Base-by-base conservation (phyloP, 352 stramenopile genomes). In the Phytophthora pinifolia region DNA sequence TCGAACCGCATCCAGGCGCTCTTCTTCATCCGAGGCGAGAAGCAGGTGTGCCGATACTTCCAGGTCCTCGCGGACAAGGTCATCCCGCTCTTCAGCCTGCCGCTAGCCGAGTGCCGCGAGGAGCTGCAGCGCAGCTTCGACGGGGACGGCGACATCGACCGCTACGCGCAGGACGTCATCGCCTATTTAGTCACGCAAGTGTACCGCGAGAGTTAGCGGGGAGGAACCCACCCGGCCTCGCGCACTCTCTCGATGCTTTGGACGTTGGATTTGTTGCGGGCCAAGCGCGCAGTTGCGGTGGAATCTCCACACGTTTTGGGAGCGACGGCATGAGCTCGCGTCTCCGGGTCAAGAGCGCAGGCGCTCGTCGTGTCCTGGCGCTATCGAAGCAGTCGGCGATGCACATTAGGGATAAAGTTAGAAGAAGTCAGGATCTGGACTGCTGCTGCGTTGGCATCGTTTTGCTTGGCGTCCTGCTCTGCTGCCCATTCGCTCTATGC, bases 11-110 rank as follows among this genome's bases (percentile, higher is more conserved):
- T 92, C 51, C 84, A 96, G 47, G 84, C 84, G 54, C 69, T 96
- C 33, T 92, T 93, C 60, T 93, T 96, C 55, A 90, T 96, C 50
- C 79, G 83, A 12, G 88, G 88, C 9, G 88, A 96, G 56, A 96
- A 96, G 47, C 76, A 94, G 59, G 83, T 96, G 39, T 96, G 83
- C 44, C 67, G 72, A 39, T 86, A 92, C 55, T 95, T 88, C 59
- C 78, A 91, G 55, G 57, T 76, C 51, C 74, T 96, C 39, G 84
- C 84, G 31, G 82, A 94, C 67, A 86, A 88, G 54, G 76, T 92
- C 35, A 82, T 88, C 38, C 80, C 84, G 51, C 67, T 96, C n/a
- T 92, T 94, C 44, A 81, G 74, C 25, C 60, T 92, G 49, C 76
- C 81, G n/a, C 68, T 89, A 35, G 57, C 63, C 9, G 67, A 75